phyloP scores from a whole-genome alignment of 1,139 yeast genomes.

The Diutina ranongensis region DNA sequence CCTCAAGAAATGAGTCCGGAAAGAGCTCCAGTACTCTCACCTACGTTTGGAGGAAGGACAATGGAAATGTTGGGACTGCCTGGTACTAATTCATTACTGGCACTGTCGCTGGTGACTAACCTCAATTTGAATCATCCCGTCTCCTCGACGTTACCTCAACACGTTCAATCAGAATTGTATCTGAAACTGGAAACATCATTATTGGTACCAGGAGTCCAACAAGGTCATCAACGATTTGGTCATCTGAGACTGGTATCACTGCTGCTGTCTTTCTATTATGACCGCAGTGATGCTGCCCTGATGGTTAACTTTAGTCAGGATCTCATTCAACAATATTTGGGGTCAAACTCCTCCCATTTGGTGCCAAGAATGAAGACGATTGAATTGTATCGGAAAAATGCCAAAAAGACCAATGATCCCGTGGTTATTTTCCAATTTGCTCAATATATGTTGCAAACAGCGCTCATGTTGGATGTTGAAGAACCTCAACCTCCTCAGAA shows the following conservation, averaged over 20 bases:
- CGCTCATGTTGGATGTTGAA: slow-evolving; percentile 40
- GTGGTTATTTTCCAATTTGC: slow-evolving; percentile 81
- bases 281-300: slow-evolving; percentile 20
- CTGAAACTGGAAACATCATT: slow-evolving; percentile 2
- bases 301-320: slow-evolving; percentile 32
- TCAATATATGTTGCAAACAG: slow-evolving; percentile 82
- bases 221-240: slow-evolving; percentile 10
- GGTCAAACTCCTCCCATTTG: slow-evolving; percentile 34
- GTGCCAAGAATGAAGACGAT: slow-evolving; percentile 78
- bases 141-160: neutral
- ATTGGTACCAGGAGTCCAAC: slow-evolving; percentile 7
- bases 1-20: slow-evolving; percentile 4
- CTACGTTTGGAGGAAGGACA: neutral
- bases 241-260: slow-evolving; percentile 32
- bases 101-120: slow-evolving; percentile 5
- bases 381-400: slow-evolving; percentile 78
- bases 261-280: slow-evolving; percentile 26
- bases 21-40: neutral
- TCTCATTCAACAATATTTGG: slow-evolving; percentile 39
- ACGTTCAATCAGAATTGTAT: neutral
- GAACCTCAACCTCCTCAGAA: slow-evolving; percentile 8
- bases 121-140: neutral
- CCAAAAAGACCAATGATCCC: slow-evolving; percentile 78
- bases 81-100: slow-evolving; percentile 1
- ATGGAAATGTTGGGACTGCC: slow-evolving; percentile 2